A percentile compares a stretch with the other conserved stretches of the same genome.
Conservation (phyloP, 257 asterid genomes). For the Solanum lycopersicoides region DNA sequence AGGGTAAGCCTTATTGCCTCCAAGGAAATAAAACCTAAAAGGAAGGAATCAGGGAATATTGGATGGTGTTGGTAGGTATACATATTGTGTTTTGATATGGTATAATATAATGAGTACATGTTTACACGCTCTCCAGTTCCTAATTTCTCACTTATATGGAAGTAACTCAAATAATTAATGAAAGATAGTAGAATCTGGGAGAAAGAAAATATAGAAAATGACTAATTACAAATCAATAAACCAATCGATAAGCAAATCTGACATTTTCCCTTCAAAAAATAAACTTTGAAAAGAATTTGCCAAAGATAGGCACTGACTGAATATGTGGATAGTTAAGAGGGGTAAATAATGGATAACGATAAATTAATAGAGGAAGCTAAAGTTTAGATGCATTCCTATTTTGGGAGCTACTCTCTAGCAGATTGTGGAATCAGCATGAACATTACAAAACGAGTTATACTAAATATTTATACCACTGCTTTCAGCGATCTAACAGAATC, state of each 20-base stretch:
- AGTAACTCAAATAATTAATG: neutral
- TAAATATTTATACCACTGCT: neutral
- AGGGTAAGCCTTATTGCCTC: neutral
- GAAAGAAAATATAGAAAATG: neutral
- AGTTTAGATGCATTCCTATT: neutral
- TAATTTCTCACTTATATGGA: neutral
- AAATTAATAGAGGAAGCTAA: neutral
- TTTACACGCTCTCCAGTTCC: constrained; percentile 10
- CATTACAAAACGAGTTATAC: neutral
- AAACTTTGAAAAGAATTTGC: neutral
- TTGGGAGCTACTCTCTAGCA: neutral
- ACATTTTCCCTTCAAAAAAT: neutral
- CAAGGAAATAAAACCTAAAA: neutral
- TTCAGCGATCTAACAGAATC: neutral
- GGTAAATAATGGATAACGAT: neutral
- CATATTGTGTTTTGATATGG: neutral
- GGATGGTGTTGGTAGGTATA: neutral
- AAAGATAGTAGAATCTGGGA: neutral
- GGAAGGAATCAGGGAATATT: neutral
- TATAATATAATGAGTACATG: neutral
- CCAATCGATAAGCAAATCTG: neutral
- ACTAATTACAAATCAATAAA: neutral
- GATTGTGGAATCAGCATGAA: neutral
- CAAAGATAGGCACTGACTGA: neutral
- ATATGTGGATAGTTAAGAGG: neutral